Evolutionary conservation across 1,139 yeast genomes (phyloP), one percentile per base, ranked within the genome.

Genomic region (Suhomyces yuchorum): DNA sequence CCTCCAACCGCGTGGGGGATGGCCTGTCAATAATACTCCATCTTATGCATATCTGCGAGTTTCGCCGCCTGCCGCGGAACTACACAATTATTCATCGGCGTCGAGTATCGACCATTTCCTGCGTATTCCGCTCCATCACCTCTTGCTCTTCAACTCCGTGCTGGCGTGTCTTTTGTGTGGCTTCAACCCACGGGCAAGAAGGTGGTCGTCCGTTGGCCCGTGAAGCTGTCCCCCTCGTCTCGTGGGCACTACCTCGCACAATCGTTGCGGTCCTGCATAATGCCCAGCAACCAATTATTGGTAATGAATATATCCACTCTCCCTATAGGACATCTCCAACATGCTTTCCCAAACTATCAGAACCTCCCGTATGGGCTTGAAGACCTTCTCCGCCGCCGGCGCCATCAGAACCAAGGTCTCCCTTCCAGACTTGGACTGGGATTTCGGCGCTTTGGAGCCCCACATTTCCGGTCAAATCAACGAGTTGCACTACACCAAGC

Each of bases 361-460:
- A 57, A 49, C 62, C 34, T 46, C 53, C 51, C 43, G 53, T 56
- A 6, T 23, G 8, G 37, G 32, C 22, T 22, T 40, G 15, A 47
- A 39, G 17, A 22, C 44, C 36, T 39, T 43, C 46, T 50, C 63
- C 22, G 48, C 65, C 37, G 55, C 64, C 49, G 68, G 71, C 36
- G 63, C 71, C 46, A 48, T 70, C 48, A 77, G 86, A 72, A 82
- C 84, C 61, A 85, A 86, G 70, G 87, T 86, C 47, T 78, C 87
- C 34, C 78, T 92, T 61, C 97, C 97, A 49, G 91, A 87, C 58
- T 80, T 92, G 63, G 90, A 85, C 67, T 92, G 87, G 81, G 96
- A 86, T 65, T 91, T 84, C 61, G 87, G 82, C 57, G 97, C 93
- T 20, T 78, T 92, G 53, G 98, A 92, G 74, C 98, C 98, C 50